Base-by-base conservation (phyloP, 2,329 filamentous ascomycete genomes). In the Aaosphaeria pasadenensis region DNA sequence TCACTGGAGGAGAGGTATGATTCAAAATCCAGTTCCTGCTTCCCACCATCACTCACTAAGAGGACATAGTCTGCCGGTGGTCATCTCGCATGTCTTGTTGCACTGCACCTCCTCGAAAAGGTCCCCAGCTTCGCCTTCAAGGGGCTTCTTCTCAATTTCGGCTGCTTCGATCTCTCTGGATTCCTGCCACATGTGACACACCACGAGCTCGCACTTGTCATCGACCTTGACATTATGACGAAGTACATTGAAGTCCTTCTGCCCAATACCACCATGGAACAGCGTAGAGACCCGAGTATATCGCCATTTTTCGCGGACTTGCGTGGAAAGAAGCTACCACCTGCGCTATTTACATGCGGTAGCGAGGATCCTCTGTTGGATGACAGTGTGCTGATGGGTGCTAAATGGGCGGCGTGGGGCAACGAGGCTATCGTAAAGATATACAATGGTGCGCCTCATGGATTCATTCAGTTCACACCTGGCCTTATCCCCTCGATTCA, bases 341-440 rank as follows among this genome's bases (percentile, higher is more conserved):
- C 75, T 0, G 78, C 79, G 3, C 56, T 84, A 17, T 83, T 83
- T 53, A 71, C 75, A 1, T 78, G 75, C 49, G 80, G 80, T 0
- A 82, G 78, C 5, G 72, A 77, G 49, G 81, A 84, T 61, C 71
- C 72, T 5, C 53, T 83, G 49, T 56, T 83, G 1, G 77, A 80
- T 54, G 77, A 80, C 53, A 78, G 71, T 11, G 59, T 80, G 24
- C 60, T 78, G 42, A 82, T 84, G 80, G 69, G 71, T 4, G 64
- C 71, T 2, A 81, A 80, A 64, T 83, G 80, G 80, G 58, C 63
- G 56, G 76, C 77, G 62, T 71, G 67, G 52, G 78, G 78, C 2
- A 74, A 71, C 5, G 76, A 80, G 60, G 70, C 72, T 1, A 64
- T 80, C 3, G 64, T 81, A 3, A 83, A 77, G 64, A 67, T 82